Percentiles rank a stretch among this genome's conserved stretches.
These are phyloP conservation scores for Cairneyella variabilis DNA, from an alignment of 495 filamentous ascomycete genomes.

Conservation along the genomic window DNA sequence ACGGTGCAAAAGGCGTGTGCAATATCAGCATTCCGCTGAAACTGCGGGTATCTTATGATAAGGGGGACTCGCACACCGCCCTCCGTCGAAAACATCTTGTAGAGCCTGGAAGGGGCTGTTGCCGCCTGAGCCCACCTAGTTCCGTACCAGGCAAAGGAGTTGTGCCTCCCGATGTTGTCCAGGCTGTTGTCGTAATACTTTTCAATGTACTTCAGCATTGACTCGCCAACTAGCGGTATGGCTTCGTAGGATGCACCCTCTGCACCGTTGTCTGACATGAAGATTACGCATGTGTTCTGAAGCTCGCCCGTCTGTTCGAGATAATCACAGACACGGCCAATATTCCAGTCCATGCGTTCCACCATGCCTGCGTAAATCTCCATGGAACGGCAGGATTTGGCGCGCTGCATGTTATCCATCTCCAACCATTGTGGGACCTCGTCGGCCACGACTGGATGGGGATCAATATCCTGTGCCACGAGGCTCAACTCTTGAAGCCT, in stretches of 20 bases:
- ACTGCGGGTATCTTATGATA: slow-evolving; percentile 36
- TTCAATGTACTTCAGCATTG: slow-evolving; percentile 49
- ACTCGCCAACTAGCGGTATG: slow-evolving; percentile 45
- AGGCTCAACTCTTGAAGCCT: slow-evolving; percentile 50
- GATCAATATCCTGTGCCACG: slow-evolving; percentile 43
- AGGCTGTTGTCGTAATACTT: slow-evolving; percentile 62
- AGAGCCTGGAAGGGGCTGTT: slow-evolving; percentile 58
- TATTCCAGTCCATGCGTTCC: slow-evolving; percentile 58
- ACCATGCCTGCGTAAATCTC: slow-evolving; percentile 63
- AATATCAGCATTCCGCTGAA: too few species aligned
- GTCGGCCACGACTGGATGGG: slow-evolving; percentile 51
- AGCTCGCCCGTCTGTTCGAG: slow-evolving; percentile 52
- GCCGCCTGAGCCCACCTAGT: slow-evolving; percentile 62
- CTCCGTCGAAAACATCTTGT: slow-evolving; percentile 61
- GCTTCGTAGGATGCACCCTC: slow-evolving; percentile 61
- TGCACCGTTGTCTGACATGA: slow-evolving; percentile 64
- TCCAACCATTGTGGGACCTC: slow-evolving; percentile 44
- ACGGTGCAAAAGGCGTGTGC: too few species aligned
- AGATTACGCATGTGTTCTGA: slow-evolving; percentile 60
- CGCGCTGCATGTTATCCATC: slow-evolving; percentile 45
- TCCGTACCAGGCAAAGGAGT: slow-evolving; percentile 65
- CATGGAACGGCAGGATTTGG: slow-evolving; percentile 52
- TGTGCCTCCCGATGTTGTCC: slow-evolving; percentile 56
- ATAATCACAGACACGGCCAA: slow-evolving; percentile 56
- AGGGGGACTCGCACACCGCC: slow-evolving; percentile 59